A percentile compares a stretch with the other conserved stretches of the same genome.
These are phyloP conservation scores for Ceratorhiza oryzae-sativae DNA, from an alignment of 1,284 basidiomycete species.

Conservation along the genomic window DNA sequence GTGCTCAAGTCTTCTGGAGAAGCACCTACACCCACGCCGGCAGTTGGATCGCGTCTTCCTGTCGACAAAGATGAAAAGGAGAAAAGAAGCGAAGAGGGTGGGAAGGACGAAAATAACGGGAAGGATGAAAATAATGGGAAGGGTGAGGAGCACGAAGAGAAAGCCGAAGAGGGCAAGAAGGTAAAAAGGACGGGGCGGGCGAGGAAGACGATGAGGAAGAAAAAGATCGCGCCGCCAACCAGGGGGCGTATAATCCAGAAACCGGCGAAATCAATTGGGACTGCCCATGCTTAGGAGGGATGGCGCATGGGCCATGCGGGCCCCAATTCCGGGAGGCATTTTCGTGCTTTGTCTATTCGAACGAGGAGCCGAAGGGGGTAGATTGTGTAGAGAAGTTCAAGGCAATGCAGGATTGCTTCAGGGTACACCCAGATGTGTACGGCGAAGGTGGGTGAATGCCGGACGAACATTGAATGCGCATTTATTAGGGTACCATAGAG, in stretches of 20 bases:
- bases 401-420: slow-evolving; percentile 98
- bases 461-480: not conserved
- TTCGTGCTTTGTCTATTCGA: slow-evolving; percentile 95
- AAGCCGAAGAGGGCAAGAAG: too few species aligned
- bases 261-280: slow-evolving; percentile 99
- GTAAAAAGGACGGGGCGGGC: too few species aligned
- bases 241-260: slow-evolving; percentile 75
- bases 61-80: slow-evolving; percentile 7
- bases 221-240: slow-evolving; percentile 13
- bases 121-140: too few species aligned
- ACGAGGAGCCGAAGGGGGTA: slow-evolving; percentile 96
- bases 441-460: slow-evolving; percentile 74
- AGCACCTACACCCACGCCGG: not conserved
- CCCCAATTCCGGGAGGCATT: slow-evolving; percentile 95
- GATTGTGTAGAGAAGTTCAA: slow-evolving; percentile 99
- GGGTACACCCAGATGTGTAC: slow-evolving; percentile 93
- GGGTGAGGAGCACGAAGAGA: too few species aligned
- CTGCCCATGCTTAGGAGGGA: slow-evolving; percentile 96
- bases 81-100: too few species aligned
- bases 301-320: slow-evolving; percentile 98
- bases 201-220: slow-evolving; percentile 13
- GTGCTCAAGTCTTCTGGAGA: slow-evolving; percentile 3
- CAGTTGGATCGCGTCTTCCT: not conserved
- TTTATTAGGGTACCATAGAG: slow-evolving; percentile 7
- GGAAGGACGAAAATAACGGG: too few species aligned